These are phyloP conservation scores for Penicillium macrosclerotiorum DNA, from an alignment of 495 filamentous ascomycete species.

Conservation along the genomic window DNA sequence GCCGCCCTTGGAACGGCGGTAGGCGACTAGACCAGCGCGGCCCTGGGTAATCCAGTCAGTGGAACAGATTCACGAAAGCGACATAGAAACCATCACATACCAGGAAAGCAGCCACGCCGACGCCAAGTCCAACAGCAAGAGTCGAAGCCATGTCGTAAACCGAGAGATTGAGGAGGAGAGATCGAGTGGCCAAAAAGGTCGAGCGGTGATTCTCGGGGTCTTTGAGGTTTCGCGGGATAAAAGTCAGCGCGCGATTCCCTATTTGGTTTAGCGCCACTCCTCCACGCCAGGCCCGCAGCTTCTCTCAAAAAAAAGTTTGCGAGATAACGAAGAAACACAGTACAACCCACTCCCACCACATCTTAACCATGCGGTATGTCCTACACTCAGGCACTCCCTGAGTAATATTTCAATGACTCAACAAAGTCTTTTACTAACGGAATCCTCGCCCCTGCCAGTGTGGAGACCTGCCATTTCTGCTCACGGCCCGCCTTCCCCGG, in stretches of 20 bases:
- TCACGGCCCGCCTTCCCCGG: slow-evolving; percentile 79
- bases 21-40: slow-evolving; percentile 84
- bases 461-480: slow-evolving; percentile 93
- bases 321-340: slow-evolving; percentile 19
- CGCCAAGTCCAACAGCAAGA: slow-evolving; percentile 74
- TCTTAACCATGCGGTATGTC: slow-evolving; percentile 36
- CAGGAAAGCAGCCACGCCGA: slow-evolving; percentile 73
- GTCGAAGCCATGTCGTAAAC: slow-evolving; percentile 64
- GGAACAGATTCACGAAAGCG: not conserved
- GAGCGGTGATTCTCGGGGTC: slow-evolving; percentile 1
- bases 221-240: slow-evolving; percentile 19
- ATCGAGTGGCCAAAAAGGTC: not conserved
- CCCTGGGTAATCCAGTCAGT: slow-evolving; percentile 54
- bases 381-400: too few species aligned
- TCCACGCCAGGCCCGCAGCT: slow-evolving; percentile 31
- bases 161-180: slow-evolving; percentile 1
- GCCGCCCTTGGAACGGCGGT: slow-evolving; percentile 76
- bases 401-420: not conserved
- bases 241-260: slow-evolving; percentile 28
- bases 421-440: not conserved
- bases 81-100: slow-evolving; percentile 46
- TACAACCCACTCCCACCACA: slow-evolving; percentile 22
- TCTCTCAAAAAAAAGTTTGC: slow-evolving; percentile 33
- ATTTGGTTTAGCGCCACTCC: slow-evolving; percentile 29
- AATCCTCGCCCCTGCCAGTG: slow-evolving; percentile 37